Percentiles rank a stretch among this genome's conserved stretches.
Conservation (phyloP, 352 stramenopile genomes). For the Phytophthora tubulina region DNA sequence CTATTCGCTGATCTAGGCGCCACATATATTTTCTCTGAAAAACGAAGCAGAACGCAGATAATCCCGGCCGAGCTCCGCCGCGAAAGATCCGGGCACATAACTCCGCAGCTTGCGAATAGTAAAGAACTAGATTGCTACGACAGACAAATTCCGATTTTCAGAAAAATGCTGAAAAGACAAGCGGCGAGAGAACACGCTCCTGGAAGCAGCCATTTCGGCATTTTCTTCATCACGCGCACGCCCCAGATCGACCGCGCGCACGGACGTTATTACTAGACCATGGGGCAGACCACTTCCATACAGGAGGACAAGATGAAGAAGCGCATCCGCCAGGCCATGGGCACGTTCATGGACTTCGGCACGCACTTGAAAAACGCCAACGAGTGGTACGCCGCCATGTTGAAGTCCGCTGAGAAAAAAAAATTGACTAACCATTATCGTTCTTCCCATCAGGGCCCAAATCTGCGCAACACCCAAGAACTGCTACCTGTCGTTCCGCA, state of each 20-base stretch:
- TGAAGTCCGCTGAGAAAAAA: constrained; percentile 26
- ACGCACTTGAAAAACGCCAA: constrained; percentile 79
- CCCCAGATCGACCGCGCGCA: not conserved
- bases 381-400: constrained; percentile 64
- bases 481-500: constrained; percentile 77
- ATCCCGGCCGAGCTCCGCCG: not conserved
- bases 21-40: constrained; percentile 21
- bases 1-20: constrained; percentile 14
- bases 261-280: constrained; percentile 27
- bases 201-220: constrained; percentile 35
- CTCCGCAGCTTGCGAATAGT: constrained; percentile 27
- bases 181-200: constrained; percentile 9
- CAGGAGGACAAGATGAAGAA: constrained; percentile 83
- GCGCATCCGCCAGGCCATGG: constrained; percentile 72
- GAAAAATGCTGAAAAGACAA: constrained; percentile 28
- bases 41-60: constrained; percentile 35
- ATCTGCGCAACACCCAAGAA: constrained; percentile 81
- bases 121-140: constrained; percentile 36
- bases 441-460: constrained; percentile 53
- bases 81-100: constrained; percentile 14
- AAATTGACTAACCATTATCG: constrained; percentile 2
- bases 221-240: constrained; percentile 27
- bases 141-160: constrained; percentile 17
- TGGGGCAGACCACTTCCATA: constrained; percentile 77
- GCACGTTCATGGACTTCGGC: constrained; percentile 77